Conservation (phyloP, 2,329 filamentous ascomycete species). For the Eutypa lata region DNA sequence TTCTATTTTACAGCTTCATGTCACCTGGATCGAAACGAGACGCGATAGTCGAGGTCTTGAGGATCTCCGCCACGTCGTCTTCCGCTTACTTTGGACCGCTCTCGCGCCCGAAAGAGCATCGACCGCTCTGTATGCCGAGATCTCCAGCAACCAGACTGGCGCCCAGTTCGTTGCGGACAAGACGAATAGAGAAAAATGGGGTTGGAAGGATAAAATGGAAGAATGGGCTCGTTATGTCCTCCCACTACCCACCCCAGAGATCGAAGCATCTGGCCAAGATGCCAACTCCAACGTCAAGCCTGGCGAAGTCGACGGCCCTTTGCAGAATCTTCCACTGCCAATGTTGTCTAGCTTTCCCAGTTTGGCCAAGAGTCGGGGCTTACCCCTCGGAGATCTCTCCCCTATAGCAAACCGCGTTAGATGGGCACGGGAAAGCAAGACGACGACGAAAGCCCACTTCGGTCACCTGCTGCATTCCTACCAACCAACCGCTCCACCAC, state of each 20-base stretch:
- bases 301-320: slow-evolving; percentile 1
- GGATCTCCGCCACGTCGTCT: slow-evolving; percentile 40
- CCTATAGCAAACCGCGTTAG: slow-evolving; percentile 11
- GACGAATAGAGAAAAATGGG: slow-evolving; percentile 26
- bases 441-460: slow-evolving; percentile 42
- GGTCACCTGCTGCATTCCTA: slow-evolving; percentile 43
- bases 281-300: not conserved
- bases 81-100: slow-evolving; percentile 41
- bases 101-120: slow-evolving; percentile 18
- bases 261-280: not conserved
- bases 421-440: slow-evolving; percentile 20
- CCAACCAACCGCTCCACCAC: slow-evolving; percentile 4
- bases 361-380: not conserved
- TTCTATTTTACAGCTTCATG: slow-evolving; percentile 22
- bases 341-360: not conserved
- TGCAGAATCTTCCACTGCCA: not conserved
- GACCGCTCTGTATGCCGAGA: slow-evolving; percentile 17
- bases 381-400: slow-evolving; percentile 1
- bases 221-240: slow-evolving; percentile 33
- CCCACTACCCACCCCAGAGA: slow-evolving; percentile 8
- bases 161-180: slow-evolving; percentile 31
- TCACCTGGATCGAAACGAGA: slow-evolving; percentile 40
- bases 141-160: not conserved
- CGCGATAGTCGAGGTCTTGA: slow-evolving; percentile 28
- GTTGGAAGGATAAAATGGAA: slow-evolving; percentile 33